These are phyloP conservation scores for Monosporozyma aerobia DNA, from an alignment of 805 yeast species.

Conservation along the genomic window DNA sequence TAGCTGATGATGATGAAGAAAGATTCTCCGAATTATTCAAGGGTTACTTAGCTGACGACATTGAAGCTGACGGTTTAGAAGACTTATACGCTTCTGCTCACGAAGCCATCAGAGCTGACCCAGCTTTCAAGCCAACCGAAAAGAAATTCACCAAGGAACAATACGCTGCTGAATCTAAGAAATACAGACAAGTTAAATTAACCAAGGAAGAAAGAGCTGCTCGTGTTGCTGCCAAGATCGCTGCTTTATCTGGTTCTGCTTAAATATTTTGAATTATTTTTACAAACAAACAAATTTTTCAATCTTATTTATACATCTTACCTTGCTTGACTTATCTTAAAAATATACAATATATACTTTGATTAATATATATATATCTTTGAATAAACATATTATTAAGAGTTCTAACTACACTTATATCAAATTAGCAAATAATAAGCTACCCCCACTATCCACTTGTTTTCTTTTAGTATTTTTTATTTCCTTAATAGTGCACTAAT, in stretches of 20 bases:
- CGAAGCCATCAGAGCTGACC: conserved; percentile 93
- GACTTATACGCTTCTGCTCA: conserved; percentile 93
- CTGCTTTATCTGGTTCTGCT: conserved; percentile 57
- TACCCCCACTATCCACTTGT: no score
- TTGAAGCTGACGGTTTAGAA: conserved; percentile 94
- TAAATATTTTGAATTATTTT: conserved; percentile 12
- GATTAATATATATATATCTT: not conserved
- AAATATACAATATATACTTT: not conserved
- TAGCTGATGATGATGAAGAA: conserved; percentile 99
- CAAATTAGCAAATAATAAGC: no score
- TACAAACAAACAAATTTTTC: not conserved
- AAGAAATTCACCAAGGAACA: conserved; percentile 94
- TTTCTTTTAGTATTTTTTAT: not conserved
- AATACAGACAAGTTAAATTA: conserved; percentile 81
- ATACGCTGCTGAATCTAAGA: conserved; percentile 94
- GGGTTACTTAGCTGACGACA: conserved; percentile 92
- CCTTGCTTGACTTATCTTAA: not conserved
- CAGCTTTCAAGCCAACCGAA: conserved; percentile 79
- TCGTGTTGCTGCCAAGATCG: conserved; percentile 86
- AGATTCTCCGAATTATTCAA: conserved; percentile 94
- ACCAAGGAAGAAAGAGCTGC: conserved; percentile 87
- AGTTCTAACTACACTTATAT: not conserved
- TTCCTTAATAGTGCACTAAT: not conserved
- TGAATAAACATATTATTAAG: conserved; percentile 1
- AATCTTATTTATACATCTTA: not conserved